These are phyloP conservation scores for Calocera viscosa DNA, from an alignment of 768 basidiomycete genomes.

Conservation along the genomic window DNA sequence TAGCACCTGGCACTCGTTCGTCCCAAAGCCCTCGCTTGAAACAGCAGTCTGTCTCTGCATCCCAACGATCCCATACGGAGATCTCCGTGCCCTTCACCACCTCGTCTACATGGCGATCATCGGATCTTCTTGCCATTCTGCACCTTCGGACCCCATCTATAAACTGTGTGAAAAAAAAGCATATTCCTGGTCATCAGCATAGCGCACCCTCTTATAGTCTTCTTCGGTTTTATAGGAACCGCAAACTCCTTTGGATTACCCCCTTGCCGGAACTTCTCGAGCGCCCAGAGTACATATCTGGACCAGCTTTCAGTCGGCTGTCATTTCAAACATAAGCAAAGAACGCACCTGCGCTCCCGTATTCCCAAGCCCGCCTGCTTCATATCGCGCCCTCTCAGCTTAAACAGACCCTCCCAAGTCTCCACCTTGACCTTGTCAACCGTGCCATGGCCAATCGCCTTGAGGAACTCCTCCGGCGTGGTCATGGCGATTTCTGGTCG, in stretches of 20 bases:
- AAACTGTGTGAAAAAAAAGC: neutral
- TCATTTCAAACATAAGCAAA: neutral
- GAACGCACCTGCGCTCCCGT: slow-evolving; percentile 54
- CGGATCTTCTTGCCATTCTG: slow-evolving; percentile 66
- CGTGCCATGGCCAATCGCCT: slow-evolving; percentile 55
- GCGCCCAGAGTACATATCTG: slow-evolving; percentile 76
- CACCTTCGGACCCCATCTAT: slow-evolving; percentile 60
- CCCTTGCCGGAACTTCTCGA: slow-evolving; percentile 63
- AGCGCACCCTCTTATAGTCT: slow-evolving; percentile 66
- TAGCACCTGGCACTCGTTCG: too few relatives aligned
- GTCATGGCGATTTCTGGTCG: slow-evolving; percentile 34
- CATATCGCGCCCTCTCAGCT: slow-evolving; percentile 41
- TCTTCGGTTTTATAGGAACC: slow-evolving; percentile 54
- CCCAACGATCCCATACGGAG: too few relatives aligned
- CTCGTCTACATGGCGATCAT: slow-evolving; percentile 20
- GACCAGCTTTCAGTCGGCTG: neutral
- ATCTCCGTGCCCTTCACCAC: neutral
- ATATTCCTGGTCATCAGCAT: neutral
- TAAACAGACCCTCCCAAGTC: slow-evolving; percentile 63
- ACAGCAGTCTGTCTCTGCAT: too few relatives aligned
- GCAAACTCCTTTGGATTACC: slow-evolving; percentile 46
- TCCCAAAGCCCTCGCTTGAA: too few relatives aligned
- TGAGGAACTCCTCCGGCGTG: slow-evolving; percentile 53
- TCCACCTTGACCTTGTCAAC: slow-evolving; percentile 53
- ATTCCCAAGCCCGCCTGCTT: slow-evolving; percentile 54